phyloP scores from a whole-genome alignment of 1,284 basidiomycete species.

The Ustilago lituana region DNA sequence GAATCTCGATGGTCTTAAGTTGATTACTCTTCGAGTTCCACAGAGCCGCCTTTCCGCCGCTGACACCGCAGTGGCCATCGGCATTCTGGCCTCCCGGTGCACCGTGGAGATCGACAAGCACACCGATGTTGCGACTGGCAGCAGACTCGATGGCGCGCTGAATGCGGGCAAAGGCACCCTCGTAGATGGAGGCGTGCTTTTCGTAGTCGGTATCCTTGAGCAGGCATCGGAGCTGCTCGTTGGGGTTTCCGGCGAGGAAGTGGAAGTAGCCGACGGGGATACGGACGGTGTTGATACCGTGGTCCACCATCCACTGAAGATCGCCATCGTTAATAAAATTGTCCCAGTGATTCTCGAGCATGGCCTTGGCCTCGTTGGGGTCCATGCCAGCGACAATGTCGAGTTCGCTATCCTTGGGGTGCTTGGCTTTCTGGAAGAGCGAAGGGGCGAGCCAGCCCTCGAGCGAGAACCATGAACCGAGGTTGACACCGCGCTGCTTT shows the following conservation, averaged over 20 bases:
- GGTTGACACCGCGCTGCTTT: conserved; percentile 82
- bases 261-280: conserved; percentile 77
- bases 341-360: conserved; percentile 83
- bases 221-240: conserved; percentile 71
- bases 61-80: conserved; percentile 67
- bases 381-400: conserved; percentile 77
- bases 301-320: conserved; percentile 75
- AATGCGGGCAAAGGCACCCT: conserved; percentile 79
- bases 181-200: conserved; percentile 73
- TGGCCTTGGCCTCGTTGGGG: conserved; percentile 70
- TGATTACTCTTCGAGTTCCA: conserved; percentile 67
- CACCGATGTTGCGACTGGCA: conserved; percentile 75
- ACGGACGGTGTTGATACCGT: conserved; percentile 82
- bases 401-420: conserved; percentile 67
- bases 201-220: conserved; percentile 80
- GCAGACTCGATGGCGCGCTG: conserved; percentile 76
- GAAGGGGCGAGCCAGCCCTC: conserved; percentile 67
- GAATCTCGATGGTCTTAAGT: conserved; percentile 71
- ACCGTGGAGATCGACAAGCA: conserved; percentile 75
- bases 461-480: conserved; percentile 72
- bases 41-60: conserved; percentile 41
- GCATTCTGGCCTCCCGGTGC: conserved; percentile 74
- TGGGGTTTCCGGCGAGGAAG: conserved; percentile 82
- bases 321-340: conserved; percentile 68
- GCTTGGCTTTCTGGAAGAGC: conserved; percentile 52